phyloP scores from a whole-genome alignment of 139 green algal species.

The Coelastrella sp. region DNA sequence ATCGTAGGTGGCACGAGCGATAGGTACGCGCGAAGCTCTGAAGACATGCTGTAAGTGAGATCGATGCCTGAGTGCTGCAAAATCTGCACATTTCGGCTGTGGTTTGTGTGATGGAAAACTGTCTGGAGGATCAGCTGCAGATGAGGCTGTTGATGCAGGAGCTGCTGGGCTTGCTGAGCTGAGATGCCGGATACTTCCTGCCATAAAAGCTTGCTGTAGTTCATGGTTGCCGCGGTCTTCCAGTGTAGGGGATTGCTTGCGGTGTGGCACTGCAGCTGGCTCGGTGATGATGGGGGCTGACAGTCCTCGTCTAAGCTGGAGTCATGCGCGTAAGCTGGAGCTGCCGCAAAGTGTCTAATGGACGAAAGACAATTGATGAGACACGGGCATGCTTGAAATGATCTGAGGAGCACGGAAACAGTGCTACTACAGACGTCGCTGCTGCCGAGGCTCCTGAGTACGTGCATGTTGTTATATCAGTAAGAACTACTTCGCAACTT shows the following conservation, averaged over 20 bases:
- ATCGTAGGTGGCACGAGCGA: background rate
- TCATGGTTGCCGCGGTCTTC: background rate
- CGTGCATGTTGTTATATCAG: background rate
- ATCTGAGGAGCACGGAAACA: background rate
- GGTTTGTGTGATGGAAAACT: background rate
- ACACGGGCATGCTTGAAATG: background rate
- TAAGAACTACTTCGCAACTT: background rate
- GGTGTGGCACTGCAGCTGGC: background rate
- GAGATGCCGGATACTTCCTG: background rate
- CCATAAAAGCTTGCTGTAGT: background rate
- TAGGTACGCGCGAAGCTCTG: background rate
- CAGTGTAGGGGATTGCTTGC: background rate
- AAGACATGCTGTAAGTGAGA: too few species aligned
- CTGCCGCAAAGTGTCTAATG: background rate
- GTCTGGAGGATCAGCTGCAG: background rate
- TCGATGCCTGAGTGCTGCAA: background rate
- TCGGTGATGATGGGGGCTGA: background rate
- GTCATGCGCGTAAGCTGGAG: background rate
- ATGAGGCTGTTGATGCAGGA: conserved; percentile 2
- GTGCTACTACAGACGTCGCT: background rate
- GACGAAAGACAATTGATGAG: background rate
- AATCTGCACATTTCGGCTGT: background rate
- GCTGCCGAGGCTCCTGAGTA: background rate
- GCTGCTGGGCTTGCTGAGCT: background rate
- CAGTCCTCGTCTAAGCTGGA: background rate